These are phyloP conservation scores for Chaetoscypha palmicola DNA, from an alignment of 2,329 filamentous ascomycete species.

Conservation along the genomic window DNA sequence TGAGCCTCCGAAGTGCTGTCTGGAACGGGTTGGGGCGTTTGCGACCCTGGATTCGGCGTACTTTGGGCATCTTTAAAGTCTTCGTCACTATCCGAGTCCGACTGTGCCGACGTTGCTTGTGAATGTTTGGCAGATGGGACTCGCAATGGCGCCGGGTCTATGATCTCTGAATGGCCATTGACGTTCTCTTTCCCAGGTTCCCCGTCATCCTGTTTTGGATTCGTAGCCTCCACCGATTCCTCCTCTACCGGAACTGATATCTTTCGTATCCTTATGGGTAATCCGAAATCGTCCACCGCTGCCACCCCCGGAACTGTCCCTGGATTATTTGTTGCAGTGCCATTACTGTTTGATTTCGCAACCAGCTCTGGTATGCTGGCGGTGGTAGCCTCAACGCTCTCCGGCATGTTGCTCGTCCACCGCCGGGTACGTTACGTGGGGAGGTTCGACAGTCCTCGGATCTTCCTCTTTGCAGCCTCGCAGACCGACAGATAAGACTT, in stretches of 20 bases:
- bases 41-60: slow-evolving; percentile 24
- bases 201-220: background rate
- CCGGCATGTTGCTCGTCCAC: slow-evolving; percentile 28
- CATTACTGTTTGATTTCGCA: slow-evolving; percentile 6
- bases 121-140: slow-evolving; percentile 14
- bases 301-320: slow-evolving; percentile 8
- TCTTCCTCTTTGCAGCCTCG: background rate
- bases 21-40: slow-evolving; percentile 6
- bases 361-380: slow-evolving; percentile 17
- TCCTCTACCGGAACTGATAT: slow-evolving; percentile 26
- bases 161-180: slow-evolving; percentile 12
- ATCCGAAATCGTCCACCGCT: slow-evolving; percentile 64
- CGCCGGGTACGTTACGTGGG: slow-evolving; percentile 7
- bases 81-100: slow-evolving; percentile 34
- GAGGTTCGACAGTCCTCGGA: background rate
- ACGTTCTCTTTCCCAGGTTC: background rate
- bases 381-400: slow-evolving; percentile 20
- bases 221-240: slow-evolving; percentile 14
- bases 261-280: slow-evolving; percentile 51
- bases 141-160: slow-evolving; percentile 2
- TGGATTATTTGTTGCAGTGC: slow-evolving; percentile 14
- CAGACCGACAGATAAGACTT: background rate
- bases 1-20: slow-evolving; percentile 17
- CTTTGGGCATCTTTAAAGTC: slow-evolving; percentile 35
- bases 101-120: slow-evolving; percentile 12